These are phyloP conservation scores for Penicillium coffeae DNA, from an alignment of 495 filamentous ascomycete species.

Conservation along the genomic window DNA sequence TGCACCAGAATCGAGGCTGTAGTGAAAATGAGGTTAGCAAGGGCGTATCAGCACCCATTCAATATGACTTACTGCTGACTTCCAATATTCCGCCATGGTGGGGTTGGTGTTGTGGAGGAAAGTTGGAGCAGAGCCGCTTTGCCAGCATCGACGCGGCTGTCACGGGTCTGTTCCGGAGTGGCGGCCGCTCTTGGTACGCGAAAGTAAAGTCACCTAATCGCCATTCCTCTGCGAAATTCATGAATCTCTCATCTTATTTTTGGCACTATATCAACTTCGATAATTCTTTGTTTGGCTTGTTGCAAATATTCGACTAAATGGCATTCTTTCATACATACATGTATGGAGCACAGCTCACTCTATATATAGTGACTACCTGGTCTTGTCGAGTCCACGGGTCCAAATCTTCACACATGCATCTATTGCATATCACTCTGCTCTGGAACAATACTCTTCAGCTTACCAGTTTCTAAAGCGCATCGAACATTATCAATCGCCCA, in stretches of 20 bases:
- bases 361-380: no score
- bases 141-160: neutral
- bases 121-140: neutral
- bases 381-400: no score
- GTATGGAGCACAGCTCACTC: neutral
- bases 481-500: conserved; percentile 61
- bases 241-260: no score
- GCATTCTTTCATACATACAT: neutral
- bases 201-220: no score
- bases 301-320: neutral
- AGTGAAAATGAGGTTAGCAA: conserved; percentile 2
- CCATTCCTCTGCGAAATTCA: no score
- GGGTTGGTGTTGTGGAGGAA: neutral
- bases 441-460: conserved; percentile 53
- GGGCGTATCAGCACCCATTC: neutral
- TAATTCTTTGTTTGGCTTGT: neutral
- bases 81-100: conserved; percentile 96
- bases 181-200: no score
- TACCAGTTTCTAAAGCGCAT: conserved; percentile 50
- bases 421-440: conserved; percentile 52
- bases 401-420: neutral
- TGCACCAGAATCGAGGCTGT: conserved; percentile 92
- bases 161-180: conserved; percentile 16
- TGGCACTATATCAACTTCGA: no score
- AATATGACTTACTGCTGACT: conserved; percentile 67